Evolutionary conservation across 306 rosid genomes (phyloP).

Genomic region (Casuarina cunninghamiana): DNA sequence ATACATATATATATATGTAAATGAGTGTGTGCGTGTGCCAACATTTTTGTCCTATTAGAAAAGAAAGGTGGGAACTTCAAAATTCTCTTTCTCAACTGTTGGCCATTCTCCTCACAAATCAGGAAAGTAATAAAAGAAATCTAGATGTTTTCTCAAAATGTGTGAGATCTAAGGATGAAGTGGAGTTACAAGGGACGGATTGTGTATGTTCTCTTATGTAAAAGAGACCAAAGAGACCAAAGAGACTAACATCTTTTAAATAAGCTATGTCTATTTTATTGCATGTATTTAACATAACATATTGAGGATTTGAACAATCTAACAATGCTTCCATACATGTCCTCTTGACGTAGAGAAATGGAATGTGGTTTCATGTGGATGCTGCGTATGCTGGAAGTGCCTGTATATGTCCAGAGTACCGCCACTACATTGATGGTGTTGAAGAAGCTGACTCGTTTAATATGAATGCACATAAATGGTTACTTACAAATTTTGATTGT

Average conservation of each 20-base stretch:
- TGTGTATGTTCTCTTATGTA: not conserved
- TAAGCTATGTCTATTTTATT: not conserved
- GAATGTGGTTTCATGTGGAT: conserved; percentile 91
- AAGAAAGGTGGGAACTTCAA: not conserved
- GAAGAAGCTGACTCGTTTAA: conserved; percentile 92
- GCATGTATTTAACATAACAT: conserved; percentile 5
- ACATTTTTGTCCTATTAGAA: not conserved
- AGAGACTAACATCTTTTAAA: too few species aligned
- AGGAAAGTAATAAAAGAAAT: not conserved
- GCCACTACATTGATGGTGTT: conserved; percentile 72
- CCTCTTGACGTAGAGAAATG: conserved; percentile 49
- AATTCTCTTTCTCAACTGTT: not conserved
- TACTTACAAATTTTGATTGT: conserved; percentile 89
- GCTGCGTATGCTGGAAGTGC: conserved; percentile 99
- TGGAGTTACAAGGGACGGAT: not conserved
- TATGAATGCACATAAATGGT: conserved; percentile 97
- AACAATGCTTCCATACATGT: conserved; percentile 23
- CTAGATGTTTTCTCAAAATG: not conserved
- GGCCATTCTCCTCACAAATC: not conserved
- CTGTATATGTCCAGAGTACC: conserved; percentile 91
- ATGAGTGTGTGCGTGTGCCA: not conserved
- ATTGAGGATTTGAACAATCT: conserved; percentile 21
- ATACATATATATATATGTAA: too few species aligned
- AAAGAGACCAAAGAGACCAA: not conserved
- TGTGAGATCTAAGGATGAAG: not conserved